These are phyloP conservation scores for Fraxinus greggii DNA, from an alignment of 305 asterid genomes.

Conservation along the genomic window DNA sequence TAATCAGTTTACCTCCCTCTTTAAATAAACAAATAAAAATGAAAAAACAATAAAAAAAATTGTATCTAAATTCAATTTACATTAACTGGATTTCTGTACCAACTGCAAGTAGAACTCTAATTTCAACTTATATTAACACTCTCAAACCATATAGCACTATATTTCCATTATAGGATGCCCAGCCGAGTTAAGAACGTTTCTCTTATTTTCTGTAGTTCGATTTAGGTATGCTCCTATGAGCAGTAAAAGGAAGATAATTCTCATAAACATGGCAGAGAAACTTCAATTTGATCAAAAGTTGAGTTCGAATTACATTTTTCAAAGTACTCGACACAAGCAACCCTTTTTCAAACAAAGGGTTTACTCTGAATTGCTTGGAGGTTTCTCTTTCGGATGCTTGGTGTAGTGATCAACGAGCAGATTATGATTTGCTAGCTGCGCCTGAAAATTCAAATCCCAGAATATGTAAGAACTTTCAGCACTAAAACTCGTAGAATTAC, in stretches of 20 bases:
- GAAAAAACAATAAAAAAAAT: no score
- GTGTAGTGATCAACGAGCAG: conserved; percentile 88
- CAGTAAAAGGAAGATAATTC: neutral
- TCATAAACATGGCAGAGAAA: neutral
- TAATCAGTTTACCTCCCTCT: no score
- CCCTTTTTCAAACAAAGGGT: neutral
- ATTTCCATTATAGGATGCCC: no score
- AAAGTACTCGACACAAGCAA: conserved; percentile 21
- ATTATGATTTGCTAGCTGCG: conserved; percentile 81
- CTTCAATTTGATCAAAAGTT: conserved; percentile 3
- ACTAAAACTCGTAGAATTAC: neutral
- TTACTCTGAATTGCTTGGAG: conserved; percentile 75
- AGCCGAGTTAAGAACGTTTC: no score
- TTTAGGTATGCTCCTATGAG: neutral
- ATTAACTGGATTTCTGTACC: no score
- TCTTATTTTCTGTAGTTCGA: neutral
- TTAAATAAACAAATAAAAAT: no score
- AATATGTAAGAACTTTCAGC: neutral
- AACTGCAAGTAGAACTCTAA: no score
- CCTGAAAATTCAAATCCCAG: conserved; percentile 37
- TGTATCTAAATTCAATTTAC: no score
- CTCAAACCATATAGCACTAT: no score
- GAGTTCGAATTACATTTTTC: conserved; percentile 29
- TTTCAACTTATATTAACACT: no score
- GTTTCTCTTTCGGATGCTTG: conserved; percentile 89